Percentiles rank a stretch among this genome's conserved stretches.
Conservation (phyloP, 176 grass and related monocot genomes). For the Bromus sterilis region DNA sequence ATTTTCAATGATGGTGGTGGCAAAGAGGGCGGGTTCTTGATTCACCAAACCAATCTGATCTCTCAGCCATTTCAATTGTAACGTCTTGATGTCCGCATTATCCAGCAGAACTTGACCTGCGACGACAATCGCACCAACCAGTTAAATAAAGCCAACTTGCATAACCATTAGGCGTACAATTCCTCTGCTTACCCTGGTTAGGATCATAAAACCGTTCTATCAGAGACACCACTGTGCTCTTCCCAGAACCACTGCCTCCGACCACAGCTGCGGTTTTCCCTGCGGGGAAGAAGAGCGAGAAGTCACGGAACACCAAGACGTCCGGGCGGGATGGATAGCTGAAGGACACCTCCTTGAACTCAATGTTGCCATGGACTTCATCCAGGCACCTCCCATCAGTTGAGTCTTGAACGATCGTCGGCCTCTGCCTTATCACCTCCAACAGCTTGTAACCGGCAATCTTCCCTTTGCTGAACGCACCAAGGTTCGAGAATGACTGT, state of each 20-base stretch:
- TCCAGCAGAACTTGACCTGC: slow-evolving; percentile 72
- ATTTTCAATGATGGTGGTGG: slow-evolving; percentile 83
- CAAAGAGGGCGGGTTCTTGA: slow-evolving; percentile 81
- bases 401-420: slow-evolving; percentile 59
- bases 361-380: slow-evolving; percentile 84
- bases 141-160: not conserved
- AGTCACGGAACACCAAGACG: slow-evolving; percentile 72
- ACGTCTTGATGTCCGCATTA: slow-evolving; percentile 65
- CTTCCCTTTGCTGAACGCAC: slow-evolving; percentile 94
- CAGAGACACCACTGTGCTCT: slow-evolving; percentile 76
- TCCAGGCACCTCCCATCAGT: slow-evolving; percentile 49
- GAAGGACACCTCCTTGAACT: slow-evolving; percentile 79
- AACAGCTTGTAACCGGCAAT: slow-evolving; percentile 75
- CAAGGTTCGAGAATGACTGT: slow-evolving; percentile 83
- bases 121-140: not conserved
- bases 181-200: slow-evolving; percentile 56
- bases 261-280: slow-evolving; percentile 68
- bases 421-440: slow-evolving; percentile 83
- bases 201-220: slow-evolving; percentile 87
- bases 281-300: slow-evolving; percentile 88
- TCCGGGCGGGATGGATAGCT: slow-evolving; percentile 80
- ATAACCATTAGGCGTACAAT: not conserved
- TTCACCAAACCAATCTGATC: slow-evolving; percentile 87
- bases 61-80: slow-evolving; percentile 76
- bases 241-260: slow-evolving; percentile 82